A percentile compares a stretch with the other conserved stretches of the same genome.
phyloP scores from a whole-genome alignment of 139 green algal genomes.

The Micractinium conductrix region DNA sequence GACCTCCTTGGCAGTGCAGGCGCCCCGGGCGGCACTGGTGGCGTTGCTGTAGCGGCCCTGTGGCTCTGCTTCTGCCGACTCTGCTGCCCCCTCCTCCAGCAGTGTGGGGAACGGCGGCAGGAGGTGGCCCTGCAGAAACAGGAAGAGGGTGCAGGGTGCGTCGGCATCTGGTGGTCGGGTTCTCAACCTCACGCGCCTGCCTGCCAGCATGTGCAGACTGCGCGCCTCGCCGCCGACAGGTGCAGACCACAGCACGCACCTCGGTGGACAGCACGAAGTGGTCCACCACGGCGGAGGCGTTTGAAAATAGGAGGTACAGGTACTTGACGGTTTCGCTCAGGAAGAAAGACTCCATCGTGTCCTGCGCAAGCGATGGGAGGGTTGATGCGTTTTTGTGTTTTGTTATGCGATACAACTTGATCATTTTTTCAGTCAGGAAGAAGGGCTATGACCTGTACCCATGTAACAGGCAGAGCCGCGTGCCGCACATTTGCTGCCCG shows the following conservation, averaged over 20 bases:
- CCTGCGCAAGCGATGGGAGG: too few relatives aligned
- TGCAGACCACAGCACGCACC: background rate
- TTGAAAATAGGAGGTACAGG: conserved; percentile 80
- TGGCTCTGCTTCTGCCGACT: background rate
- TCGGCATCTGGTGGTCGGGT: too few relatives aligned
- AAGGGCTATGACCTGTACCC: too few relatives aligned
- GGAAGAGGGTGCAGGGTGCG: background rate
- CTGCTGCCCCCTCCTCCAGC: background rate
- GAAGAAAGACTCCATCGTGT: conserved; percentile 94
- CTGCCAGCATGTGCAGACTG: too few relatives aligned
- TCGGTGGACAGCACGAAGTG: conserved; percentile 81
- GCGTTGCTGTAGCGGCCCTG: background rate
- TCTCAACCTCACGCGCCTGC: too few relatives aligned
- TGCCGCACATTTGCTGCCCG: too few relatives aligned
- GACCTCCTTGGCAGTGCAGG: background rate
- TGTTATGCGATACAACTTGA: too few relatives aligned
- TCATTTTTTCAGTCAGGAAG: too few relatives aligned
- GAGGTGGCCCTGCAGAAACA: conserved; percentile 14
- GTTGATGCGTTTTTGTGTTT: too few relatives aligned
- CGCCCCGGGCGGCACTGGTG: background rate
- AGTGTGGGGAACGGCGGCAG: conserved; percentile 20
- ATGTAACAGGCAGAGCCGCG: too few relatives aligned
- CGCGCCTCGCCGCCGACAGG: too few relatives aligned
- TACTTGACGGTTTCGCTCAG: conserved; percentile 93
- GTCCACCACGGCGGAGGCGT: conserved; percentile 56